Conservation (phyloP, 495 filamentous ascomycete species). For the Bacidia rubella region DNA sequence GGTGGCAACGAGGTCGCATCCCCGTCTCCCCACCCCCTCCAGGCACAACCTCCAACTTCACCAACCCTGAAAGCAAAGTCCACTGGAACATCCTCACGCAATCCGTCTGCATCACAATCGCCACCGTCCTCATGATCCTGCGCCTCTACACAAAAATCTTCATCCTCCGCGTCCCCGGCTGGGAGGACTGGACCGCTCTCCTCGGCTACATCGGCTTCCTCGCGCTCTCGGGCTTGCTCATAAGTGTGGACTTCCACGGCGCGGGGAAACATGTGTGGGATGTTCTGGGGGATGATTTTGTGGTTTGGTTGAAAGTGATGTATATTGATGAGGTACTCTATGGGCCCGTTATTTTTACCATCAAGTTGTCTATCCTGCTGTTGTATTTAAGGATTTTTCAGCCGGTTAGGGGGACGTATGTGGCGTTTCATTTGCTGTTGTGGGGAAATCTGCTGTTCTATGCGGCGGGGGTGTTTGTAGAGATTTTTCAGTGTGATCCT, state of each 20-base stretch:
- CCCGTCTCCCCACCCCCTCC: conserved; percentile 13
- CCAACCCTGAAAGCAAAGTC: conserved; percentile 6
- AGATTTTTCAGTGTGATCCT: conserved; percentile 27
- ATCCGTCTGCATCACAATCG: conserved; percentile 7
- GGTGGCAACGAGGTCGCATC: conserved; percentile 1
- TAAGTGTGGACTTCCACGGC: conserved; percentile 8
- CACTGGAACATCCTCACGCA: conserved; percentile 8
- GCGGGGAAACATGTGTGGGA: conserved; percentile 25
- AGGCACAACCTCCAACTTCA: conserved; percentile 10
- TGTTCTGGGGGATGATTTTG: conserved; percentile 13
- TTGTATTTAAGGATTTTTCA: conserved; percentile 27
- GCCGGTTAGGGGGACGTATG: conserved; percentile 19
- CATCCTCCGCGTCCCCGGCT: conserved; percentile 7
- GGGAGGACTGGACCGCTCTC: conserved; percentile 8
- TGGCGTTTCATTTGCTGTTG: conserved; percentile 25
- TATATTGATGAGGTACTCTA: conserved; percentile 25
- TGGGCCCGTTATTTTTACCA: conserved; percentile 22
- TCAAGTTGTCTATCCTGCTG: conserved; percentile 25
- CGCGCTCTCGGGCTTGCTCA: not conserved
- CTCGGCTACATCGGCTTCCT: conserved; percentile 5
- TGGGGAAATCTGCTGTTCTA: conserved; percentile 27
- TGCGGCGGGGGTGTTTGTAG: conserved; percentile 14
- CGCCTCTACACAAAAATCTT: conserved; percentile 11
- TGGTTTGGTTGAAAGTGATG: conserved; percentile 19
- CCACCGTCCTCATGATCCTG: conserved; percentile 10